Evolutionary conservation across 192 early-diverging fungal genomes (phyloP), one percentile per base, ranked within the genome.

Genomic region (Allomyces macrogynus): DNA sequence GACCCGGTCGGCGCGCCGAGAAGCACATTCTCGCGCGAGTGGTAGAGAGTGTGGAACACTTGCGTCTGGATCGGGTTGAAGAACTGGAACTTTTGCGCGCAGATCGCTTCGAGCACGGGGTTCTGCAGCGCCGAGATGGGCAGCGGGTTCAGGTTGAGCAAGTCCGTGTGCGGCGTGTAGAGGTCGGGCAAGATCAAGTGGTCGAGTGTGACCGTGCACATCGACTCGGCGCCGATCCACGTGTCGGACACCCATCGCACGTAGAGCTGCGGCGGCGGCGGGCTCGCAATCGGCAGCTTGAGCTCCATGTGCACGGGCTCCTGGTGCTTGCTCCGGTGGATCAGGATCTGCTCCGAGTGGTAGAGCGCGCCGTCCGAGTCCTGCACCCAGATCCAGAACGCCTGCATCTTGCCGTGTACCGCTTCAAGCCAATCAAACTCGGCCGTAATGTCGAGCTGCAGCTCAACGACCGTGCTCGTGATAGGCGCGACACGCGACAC

Each of bases 61-160:
- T 99, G 96, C 3, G 96, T 96, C 74, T 99, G 96, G 27, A 99
- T 86, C 0, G 96, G 93, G 67, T 99, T 99, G 72, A 99, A 99
- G 70, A 90, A 93, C n/a, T 87, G 72, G 70, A 99, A 94, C 24
- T 92, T 78, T 68, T 79, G 68, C 24, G 73, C 61, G 66, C 91
- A 99, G 64, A 95, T 92, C 32, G 76, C 84, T 68, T 99, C 94
- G 57, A 96, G 72, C 8, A 85, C 71, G 10, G 86, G 78, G 67
- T 97, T 78, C 43, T 88, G 74, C 40, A 99, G 73, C 0, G 92
- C 92, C 11, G 86, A 72, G 10, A 97, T 74, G 0, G 94, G 93
- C 67, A 99, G 72, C 14, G 96, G 96, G 72, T 90, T 88, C 57
- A 97, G 70, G 69, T 88, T 84, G n/a, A 96, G 80, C 64, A 99